Base-by-base conservation (phyloP, 2,329 filamentous ascomycete genomes). In the Coniella lustricola region DNA sequence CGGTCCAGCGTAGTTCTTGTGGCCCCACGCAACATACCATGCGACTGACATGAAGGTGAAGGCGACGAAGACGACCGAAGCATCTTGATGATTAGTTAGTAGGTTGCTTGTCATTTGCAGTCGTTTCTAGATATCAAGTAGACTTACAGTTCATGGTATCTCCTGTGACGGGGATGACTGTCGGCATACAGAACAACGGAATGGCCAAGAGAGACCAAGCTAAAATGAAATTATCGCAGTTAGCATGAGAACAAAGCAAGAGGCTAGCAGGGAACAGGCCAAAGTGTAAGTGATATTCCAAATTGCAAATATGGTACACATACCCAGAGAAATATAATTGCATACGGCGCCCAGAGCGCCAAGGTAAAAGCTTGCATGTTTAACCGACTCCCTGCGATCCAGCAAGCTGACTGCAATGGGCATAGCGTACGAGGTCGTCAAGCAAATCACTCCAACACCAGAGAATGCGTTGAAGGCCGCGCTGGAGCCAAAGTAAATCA, bases 391-490 rank as follows among this genome's bases (percentile, higher is more conserved):
- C 40, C 84, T 79, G 10, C 81, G 74, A 20, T 74, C 75, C 48
- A 80, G 59, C 56, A 87, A 64, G 46, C 76, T 86, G 52, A 85
- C 77, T 20, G 76, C 72, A 46, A 87, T 82, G 16, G 85, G 84
- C 1, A 73, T 73, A 32, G 79, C 82, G 59, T 88, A 89, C 44
- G 82, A 79, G 34, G 82, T 70, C 0, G 84, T 87, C 60, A 84
- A 68, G 59, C 75, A 82, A 59, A 86, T 86, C 63, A 86, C 82
- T 57, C 81, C 82, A 16, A 84, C 79, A 52, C 81, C 81, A 0
- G 79, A 82, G 64, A 87, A 86, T 49, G 83, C 83, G 60, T 82
- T 85, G 70, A 85, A 87, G n/a, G 82, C 83, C 10, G 81, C 77
- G 0, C 73, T 66, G 2, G 81, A 84, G 40, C 83, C 83, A 54